Evolutionary conservation across 495 filamentous ascomycete species (phyloP).

Genomic region (Daldinia concentrica): DNA sequence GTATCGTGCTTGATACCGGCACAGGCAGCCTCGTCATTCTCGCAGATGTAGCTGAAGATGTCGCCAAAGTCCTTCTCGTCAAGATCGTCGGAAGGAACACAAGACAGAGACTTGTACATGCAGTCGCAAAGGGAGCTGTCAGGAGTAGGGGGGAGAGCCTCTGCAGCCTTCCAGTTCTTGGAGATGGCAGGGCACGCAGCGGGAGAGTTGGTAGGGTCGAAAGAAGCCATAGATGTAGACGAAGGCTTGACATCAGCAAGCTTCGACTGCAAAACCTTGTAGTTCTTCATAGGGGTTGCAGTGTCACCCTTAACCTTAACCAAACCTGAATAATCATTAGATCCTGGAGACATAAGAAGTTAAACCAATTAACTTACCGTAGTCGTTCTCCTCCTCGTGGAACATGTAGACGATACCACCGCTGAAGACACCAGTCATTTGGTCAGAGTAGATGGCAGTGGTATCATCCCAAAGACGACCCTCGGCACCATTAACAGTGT

Average conservation of each 20-base stretch:
- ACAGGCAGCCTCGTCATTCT: slow-evolving; percentile 63
- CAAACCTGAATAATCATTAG: slow-evolving; percentile 57
- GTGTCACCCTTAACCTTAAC: slow-evolving; percentile 68
- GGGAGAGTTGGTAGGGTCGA: slow-evolving; percentile 81
- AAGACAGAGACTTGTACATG: slow-evolving; percentile 77
- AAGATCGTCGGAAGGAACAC: slow-evolving; percentile 66
- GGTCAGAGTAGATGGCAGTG: slow-evolving; percentile 75
- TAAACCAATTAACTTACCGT: slow-evolving; percentile 60
- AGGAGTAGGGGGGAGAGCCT: slow-evolving; percentile 78
- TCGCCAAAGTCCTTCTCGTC: slow-evolving; percentile 62
- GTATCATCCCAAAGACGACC: slow-evolving; percentile 89
- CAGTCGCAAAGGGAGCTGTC: slow-evolving; percentile 80
- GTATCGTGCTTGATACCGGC: slow-evolving; percentile 75
- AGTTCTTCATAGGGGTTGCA: slow-evolving; percentile 75
- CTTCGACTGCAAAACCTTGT: slow-evolving; percentile 73
- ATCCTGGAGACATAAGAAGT: not conserved
- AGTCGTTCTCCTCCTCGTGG: slow-evolving; percentile 90
- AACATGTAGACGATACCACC: slow-evolving; percentile 99
- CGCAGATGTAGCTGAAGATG: slow-evolving; percentile 81
- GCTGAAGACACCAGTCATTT: slow-evolving; percentile 88
- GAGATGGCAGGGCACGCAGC: slow-evolving; percentile 75
- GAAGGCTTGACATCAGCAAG: slow-evolving; percentile 75
- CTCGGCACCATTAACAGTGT: slow-evolving; percentile 63
- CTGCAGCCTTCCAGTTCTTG: slow-evolving; percentile 73
- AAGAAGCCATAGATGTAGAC: slow-evolving; percentile 69